Conservation (phyloP, 441 rosid genomes). For the Euphorbia corollata region DNA sequence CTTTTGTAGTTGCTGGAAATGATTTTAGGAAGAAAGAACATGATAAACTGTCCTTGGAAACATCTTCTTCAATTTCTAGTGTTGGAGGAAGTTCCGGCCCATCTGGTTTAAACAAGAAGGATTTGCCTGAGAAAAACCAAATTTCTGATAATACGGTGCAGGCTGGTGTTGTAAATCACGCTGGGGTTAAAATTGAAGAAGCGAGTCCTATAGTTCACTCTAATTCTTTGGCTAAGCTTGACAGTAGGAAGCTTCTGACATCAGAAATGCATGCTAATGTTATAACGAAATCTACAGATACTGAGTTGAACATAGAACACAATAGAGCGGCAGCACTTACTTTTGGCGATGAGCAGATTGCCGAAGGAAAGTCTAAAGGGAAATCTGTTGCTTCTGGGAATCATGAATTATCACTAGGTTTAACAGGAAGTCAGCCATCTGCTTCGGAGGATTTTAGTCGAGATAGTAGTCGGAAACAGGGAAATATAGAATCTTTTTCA, state of each 20-base stretch:
- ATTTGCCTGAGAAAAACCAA: constrained; percentile 18
- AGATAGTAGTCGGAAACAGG: constrained; percentile 24
- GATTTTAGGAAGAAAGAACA: constrained; percentile 20
- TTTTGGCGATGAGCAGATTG: constrained; percentile 22
- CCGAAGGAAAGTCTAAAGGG: constrained; percentile 23
- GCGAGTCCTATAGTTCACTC: constrained; percentile 12
- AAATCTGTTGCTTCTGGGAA: constrained; percentile 19
- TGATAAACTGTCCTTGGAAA: constrained; percentile 21
- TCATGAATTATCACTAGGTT: constrained; percentile 33
- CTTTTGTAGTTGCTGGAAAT: constrained; percentile 16
- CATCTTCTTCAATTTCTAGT: constrained; percentile 27
- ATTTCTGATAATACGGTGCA: constrained; percentile 16
- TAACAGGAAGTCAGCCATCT: constrained; percentile 19
- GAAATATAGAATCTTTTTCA: constrained; percentile 31
- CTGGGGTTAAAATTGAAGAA: constrained; percentile 36
- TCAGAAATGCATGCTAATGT: constrained; percentile 17
- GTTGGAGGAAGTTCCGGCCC: constrained; percentile 22
- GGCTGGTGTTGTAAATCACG: not conserved
- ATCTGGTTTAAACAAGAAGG: constrained; percentile 25
- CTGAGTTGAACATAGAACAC: constrained; percentile 31
- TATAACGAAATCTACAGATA: constrained; percentile 14
- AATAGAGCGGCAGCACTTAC: constrained; percentile 22
- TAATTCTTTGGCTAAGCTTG: constrained; percentile 23
- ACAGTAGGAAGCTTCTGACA: constrained; percentile 22
- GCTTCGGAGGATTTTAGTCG: constrained; percentile 22